A percentile compares a stretch with the other conserved stretches of the same genome.
Evolutionary conservation across 805 yeast genomes (phyloP).

Genomic region (Pichia eremophila): DNA sequence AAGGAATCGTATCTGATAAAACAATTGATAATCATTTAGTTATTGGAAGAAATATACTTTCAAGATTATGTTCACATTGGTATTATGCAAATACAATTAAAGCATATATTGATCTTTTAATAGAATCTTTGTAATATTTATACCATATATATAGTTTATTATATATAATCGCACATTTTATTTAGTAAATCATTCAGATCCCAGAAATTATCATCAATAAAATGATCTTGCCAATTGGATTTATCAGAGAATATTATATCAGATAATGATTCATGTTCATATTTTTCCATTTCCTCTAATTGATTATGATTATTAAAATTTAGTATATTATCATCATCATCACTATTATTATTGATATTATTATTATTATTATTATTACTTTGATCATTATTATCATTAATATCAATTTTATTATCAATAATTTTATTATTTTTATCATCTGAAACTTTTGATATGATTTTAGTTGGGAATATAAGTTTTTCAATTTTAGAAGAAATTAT

Average conservation of each 20-base stretch:
- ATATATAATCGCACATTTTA: slow-evolving; percentile 1
- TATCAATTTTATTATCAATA: not conserved
- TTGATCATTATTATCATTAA: too few relatives aligned
- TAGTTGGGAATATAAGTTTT: slow-evolving; percentile 4
- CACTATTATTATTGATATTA: too few relatives aligned
- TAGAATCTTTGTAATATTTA: not conserved
- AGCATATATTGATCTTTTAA: not conserved
- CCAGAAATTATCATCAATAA: not conserved
- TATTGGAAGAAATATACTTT: not conserved
- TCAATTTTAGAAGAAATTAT: not conserved
- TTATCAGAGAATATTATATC: not conserved
- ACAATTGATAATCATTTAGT: not conserved
- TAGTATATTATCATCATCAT: too few relatives aligned
- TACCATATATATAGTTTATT: too few relatives aligned
- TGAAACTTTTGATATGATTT: not conserved
- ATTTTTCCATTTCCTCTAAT: too few relatives aligned
- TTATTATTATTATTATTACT: too few relatives aligned
- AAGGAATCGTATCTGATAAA: not conserved
- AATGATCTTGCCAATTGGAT: slow-evolving; percentile 7
- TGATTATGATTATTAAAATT: too few relatives aligned
- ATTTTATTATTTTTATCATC: not conserved
- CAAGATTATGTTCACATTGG: slow-evolving; percentile 1
- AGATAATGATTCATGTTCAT: not conserved
- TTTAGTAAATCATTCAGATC: not conserved
- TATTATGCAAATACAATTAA: not conserved